Evolutionary conservation across 352 stramenopile genomes (phyloP).

Genomic region (Phytophthora pini): DNA sequence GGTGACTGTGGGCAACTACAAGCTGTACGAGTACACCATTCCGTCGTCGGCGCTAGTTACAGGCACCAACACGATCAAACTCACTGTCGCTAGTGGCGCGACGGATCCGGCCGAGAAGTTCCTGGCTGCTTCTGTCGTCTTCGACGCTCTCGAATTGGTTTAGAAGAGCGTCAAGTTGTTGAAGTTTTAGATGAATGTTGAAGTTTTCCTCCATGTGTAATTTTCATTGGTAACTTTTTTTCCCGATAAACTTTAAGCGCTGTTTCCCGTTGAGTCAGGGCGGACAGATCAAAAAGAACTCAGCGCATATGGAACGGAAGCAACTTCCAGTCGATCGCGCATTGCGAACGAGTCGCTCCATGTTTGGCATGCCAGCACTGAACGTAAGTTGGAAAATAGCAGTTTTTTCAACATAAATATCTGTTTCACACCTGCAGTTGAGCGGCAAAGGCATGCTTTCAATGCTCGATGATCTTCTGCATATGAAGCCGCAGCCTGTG

Average conservation of each 20-base stretch:
- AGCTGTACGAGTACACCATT: slow-evolving; percentile 59
- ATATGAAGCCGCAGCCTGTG: too few species aligned
- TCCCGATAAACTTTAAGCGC: too few species aligned
- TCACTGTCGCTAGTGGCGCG: slow-evolving; percentile 50
- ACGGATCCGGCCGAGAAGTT: slow-evolving; percentile 50
- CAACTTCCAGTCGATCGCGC: background rate
- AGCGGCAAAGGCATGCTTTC: background rate
- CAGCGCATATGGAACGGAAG: slow-evolving; percentile 16
- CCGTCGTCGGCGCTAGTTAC: slow-evolving; percentile 37
- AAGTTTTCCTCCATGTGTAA: too few species aligned
- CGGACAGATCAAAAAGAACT: slow-evolving; percentile 7
- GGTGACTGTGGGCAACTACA: slow-evolving; percentile 56
- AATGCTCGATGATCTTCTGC: background rate
- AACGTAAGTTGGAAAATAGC: too few species aligned
- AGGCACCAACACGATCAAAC: slow-evolving; percentile 42
- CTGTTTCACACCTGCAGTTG: too few species aligned
- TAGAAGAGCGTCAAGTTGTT: background rate
- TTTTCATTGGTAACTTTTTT: too few species aligned
- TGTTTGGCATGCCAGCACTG: background rate
- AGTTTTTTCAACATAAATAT: too few species aligned
- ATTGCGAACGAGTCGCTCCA: background rate
- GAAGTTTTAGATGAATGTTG: background rate
- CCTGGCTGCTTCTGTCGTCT: slow-evolving; percentile 52
- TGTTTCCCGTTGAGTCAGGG: background rate
- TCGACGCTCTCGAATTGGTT: slow-evolving; percentile 48